phyloP scores from a whole-genome alignment of 768 basidiomycete species.

The Mycena chlorophos region DNA sequence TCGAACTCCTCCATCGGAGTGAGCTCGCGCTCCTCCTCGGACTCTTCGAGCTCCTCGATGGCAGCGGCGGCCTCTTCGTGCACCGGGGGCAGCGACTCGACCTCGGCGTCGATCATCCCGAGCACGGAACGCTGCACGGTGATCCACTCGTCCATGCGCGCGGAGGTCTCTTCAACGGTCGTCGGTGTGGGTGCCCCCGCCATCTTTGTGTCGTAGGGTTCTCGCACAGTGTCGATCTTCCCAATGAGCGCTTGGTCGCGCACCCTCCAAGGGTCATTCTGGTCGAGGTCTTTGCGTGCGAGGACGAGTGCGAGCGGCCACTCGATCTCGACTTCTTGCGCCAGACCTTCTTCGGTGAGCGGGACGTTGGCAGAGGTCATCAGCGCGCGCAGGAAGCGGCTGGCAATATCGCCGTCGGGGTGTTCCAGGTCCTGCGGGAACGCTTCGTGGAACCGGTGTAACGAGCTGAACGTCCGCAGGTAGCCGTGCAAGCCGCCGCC shows the following conservation, averaged over 20 bases:
- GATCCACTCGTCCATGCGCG: conserved; percentile 12
- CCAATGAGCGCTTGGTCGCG: neutral
- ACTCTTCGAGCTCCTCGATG: neutral
- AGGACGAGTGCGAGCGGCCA: conserved; percentile 53
- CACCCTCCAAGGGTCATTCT: conserved; percentile 10
- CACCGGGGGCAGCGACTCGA: neutral
- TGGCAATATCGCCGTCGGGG: conserved; percentile 62
- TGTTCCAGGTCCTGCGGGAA: conserved; percentile 55
- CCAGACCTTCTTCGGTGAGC: conserved; percentile 33
- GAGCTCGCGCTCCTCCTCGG: neutral
- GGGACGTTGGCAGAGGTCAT: conserved; percentile 39
- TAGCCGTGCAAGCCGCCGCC: conserved; percentile 60
- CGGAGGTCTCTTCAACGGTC: conserved; percentile 3
- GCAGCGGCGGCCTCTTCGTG: neutral
- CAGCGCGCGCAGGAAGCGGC: conserved; percentile 61
- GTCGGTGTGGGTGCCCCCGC: neutral
- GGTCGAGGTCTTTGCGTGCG: conserved; percentile 14
- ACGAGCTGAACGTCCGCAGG: conserved; percentile 67
- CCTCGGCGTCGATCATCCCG: neutral
- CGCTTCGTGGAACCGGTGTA: conserved; percentile 64
- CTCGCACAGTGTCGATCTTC: conserved; percentile 1
- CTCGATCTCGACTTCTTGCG: conserved; percentile 45
- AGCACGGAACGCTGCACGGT: conserved; percentile 9
- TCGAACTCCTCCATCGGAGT: neutral
- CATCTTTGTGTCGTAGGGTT: neutral